Base-by-base conservation (phyloP, 2,329 filamentous ascomycete species). In the Fusarium sp. region DNA sequence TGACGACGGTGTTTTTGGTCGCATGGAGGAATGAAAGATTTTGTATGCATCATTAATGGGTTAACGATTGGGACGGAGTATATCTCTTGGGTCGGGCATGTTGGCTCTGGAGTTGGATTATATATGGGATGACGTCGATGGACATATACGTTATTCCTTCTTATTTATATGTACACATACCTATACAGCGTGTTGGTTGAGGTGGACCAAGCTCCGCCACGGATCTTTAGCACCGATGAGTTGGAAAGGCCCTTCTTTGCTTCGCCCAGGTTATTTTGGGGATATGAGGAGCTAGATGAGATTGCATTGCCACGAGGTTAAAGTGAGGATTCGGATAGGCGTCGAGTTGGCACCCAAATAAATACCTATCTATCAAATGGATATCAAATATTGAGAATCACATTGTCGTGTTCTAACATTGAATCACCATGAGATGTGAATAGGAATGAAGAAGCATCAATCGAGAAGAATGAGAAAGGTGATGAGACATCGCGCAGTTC, bases 1-100 rank as follows among this genome's bases (percentile, higher is more conserved):
- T 71, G 95, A 98, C 75, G 95, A 98, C 74, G 95, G 95, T 79
- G 93, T 98, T 78, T 99, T 99, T 85, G 95, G 95, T 64, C 90
- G 91, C 75, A 98, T 98, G 95, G 96, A 99, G 83, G 94, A 97
- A 82, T 96, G 86, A 84, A 83, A 96, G 87, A 84, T 72, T 72
- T 74, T 70, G 71, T 66, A 57, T 74, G 74, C 62, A 78, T 71
- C 65, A 73, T 65, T 72, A 74, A 69, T 75, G 64, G 74, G 73
- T 64, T 75, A 74, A 76, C 61, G 70, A 75, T 57, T 64, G 68
- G 73, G 68, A 72, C 64, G 73, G 73, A 73, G 67, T 65, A 77
- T 72, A 77, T 70, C 58, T 78, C 67, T 75, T 75, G 78, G 78
- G 75, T 78, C 72, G 73, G 74, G 71, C 76, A 78, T 72, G 68